Evolutionary conservation across 768 basidiomycete genomes (phyloP).

Genomic region (Podaxis sp.): DNA sequence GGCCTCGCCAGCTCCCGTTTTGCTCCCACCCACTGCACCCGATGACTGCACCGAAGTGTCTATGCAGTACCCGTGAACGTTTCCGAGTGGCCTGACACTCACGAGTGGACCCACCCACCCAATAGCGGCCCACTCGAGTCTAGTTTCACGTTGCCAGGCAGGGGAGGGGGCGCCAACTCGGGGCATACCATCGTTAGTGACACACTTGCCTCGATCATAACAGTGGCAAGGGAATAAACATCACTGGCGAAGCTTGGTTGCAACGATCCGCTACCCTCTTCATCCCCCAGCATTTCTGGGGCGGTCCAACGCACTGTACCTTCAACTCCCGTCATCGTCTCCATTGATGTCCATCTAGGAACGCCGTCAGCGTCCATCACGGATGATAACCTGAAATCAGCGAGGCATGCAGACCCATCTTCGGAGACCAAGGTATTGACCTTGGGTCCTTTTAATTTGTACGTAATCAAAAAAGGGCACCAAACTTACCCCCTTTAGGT

Average conservation of each 20-base stretch:
- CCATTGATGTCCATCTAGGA: constrained; percentile 7
- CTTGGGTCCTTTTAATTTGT: neutral
- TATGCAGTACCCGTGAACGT: no score
- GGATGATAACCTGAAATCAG: constrained; percentile 5
- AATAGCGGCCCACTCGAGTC: no score
- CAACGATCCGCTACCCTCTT: neutral
- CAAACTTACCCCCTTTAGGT: constrained; percentile 20
- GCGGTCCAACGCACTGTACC: constrained; percentile 4
- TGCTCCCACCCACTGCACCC: no score
- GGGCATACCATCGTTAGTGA: neutral
- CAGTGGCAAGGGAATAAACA: constrained; percentile 19
- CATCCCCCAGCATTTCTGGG: constrained; percentile 10
- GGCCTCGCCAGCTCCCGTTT: no score
- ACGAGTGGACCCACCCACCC: no score
- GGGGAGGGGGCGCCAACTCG: no score
- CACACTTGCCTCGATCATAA: constrained; percentile 19
- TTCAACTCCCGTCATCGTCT: neutral
- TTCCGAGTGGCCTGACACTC: no score
- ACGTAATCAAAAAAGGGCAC: neutral
- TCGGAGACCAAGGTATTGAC: neutral
- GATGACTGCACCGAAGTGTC: no score
- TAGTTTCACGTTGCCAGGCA: no score
- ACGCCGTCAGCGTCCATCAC: neutral
- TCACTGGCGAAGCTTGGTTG: constrained; percentile 13
- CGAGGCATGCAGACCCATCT: neutral